These are phyloP conservation scores for Aspergillus latus DNA, from an alignment of 2,329 filamentous ascomycete genomes.

Conservation along the genomic window DNA sequence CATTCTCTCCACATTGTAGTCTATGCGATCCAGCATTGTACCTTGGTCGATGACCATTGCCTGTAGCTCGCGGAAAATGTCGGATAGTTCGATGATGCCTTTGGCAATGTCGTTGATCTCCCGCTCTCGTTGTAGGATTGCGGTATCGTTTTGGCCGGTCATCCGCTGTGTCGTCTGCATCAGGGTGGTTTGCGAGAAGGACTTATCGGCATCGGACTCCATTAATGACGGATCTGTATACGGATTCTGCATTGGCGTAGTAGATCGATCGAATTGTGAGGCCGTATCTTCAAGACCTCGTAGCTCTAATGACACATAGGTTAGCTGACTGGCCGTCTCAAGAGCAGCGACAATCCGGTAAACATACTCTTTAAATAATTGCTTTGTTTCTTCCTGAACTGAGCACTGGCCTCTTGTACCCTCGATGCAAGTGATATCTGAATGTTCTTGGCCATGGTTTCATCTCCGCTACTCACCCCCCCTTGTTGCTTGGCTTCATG, in stretches of 20 bases:
- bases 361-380: conserved; percentile 84
- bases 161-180: conserved; percentile 68
- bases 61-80: conserved; percentile 95
- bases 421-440: conserved; percentile 85
- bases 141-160: conserved; percentile 68
- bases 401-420: conserved; percentile 87
- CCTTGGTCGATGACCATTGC: conserved; percentile 93
- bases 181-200: conserved; percentile 84
- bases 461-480: conserved; percentile 75
- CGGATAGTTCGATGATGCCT: conserved; percentile 93
- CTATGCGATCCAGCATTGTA: conserved; percentile 88
- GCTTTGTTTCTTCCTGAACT: conserved; percentile 96
- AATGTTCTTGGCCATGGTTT: conserved; percentile 94
- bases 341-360: not conserved
- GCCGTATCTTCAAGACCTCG: conserved; percentile 67
- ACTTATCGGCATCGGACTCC: conserved; percentile 91
- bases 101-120: conserved; percentile 98
- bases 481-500: conserved; percentile 71
- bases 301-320: conserved; percentile 56
- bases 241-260: conserved; percentile 57
- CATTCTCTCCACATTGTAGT: conserved; percentile 98
- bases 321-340: conserved; percentile 14
- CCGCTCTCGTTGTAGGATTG: conserved; percentile 86
- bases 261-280: conserved; percentile 51
- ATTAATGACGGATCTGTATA: conserved; percentile 85